These are phyloP conservation scores for Helminthosporium solani DNA, from an alignment of 2,329 filamentous ascomycete species.

Conservation along the genomic window DNA sequence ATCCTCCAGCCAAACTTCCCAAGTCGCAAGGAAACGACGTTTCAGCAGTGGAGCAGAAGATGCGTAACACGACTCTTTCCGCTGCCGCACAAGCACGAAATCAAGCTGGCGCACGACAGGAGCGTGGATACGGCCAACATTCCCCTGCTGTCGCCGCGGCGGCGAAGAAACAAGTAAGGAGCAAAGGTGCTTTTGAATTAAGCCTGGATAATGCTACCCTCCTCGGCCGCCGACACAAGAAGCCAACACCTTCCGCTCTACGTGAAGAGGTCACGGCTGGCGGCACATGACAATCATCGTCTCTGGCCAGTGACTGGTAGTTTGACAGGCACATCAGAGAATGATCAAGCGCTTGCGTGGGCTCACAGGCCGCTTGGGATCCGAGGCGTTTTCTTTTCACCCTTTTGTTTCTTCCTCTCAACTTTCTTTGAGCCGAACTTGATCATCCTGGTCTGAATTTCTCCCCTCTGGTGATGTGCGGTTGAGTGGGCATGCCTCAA, in stretches of 20 bases:
- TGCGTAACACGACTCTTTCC: constrained; percentile 78
- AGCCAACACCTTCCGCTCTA: constrained; percentile 48
- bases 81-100: constrained; percentile 64
- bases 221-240: constrained; percentile 68
- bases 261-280: constrained; percentile 44
- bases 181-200: constrained; percentile 85
- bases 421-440: neutral
- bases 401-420: neutral
- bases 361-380: neutral
- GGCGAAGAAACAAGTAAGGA: constrained; percentile 75
- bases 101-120: constrained; percentile 48
- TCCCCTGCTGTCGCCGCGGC: constrained; percentile 80
- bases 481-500: neutral
- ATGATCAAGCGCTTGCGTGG: neutral
- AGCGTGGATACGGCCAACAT: constrained; percentile 84
- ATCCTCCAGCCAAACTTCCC: constrained; percentile 64
- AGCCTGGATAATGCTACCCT: constrained; percentile 89
- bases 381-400: neutral
- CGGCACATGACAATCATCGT: constrained; percentile 35
- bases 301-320: constrained; percentile 33
- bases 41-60: constrained; percentile 77
- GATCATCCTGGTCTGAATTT: neutral
- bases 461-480: neutral
- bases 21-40: constrained; percentile 65
- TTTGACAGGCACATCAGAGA: neutral